Base-by-base conservation (phyloP, 2,329 filamentous ascomycete species). In the Daldinia eschscholtzii region DNA sequence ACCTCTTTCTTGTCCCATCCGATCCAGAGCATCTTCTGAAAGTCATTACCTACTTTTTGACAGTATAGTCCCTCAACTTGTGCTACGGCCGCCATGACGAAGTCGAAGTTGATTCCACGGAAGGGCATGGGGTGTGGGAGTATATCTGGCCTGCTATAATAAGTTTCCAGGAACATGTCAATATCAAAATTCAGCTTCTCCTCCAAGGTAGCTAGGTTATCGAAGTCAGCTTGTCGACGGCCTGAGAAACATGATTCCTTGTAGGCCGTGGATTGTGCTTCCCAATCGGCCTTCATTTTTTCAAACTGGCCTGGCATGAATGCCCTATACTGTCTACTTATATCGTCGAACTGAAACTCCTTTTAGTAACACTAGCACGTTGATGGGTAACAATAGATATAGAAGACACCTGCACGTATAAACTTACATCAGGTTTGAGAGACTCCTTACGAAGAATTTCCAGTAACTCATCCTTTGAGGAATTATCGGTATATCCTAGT, bases 181-280 rank as follows among this genome's bases (percentile, higher is more conserved):
- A 61, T n/a, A 33, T 66, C 64, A 53, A 61, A 66, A n/a, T 66
- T 66, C 3, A 61, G 52, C 52, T 66, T 66, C 26, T 66, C 64
- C 42, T 66, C 64, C 10, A 66, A 56, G 7, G 64, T 66, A 13
- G 64, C 64, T 10, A 66, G 13, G 18, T 57, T 61, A 41, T 61
- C 52, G n/a, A 66, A 66, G 52, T 66, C 52, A n/a, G 18, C 64
- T 56, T 61, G 48, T 26, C 58, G 57, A 15, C 52, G 64, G 33
- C 64, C 64, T 2, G 64, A 50, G 23, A 53, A 42, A 18, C 57
- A 61, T 18, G 64, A 66, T 13, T 61, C 50, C 26, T 61, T 52
- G 42, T 66, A 66, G 4, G 52, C 52, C 4, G 15, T 44, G 35
- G 41, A 66, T 44, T 61, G 64, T 20, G 50, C 23, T 44, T 61